A percentile compares a stretch with the other conserved stretches of the same genome.
Evolutionary conservation across 148 eudicot genomes (phyloP).

Genomic region (Rheum nobile): DNA sequence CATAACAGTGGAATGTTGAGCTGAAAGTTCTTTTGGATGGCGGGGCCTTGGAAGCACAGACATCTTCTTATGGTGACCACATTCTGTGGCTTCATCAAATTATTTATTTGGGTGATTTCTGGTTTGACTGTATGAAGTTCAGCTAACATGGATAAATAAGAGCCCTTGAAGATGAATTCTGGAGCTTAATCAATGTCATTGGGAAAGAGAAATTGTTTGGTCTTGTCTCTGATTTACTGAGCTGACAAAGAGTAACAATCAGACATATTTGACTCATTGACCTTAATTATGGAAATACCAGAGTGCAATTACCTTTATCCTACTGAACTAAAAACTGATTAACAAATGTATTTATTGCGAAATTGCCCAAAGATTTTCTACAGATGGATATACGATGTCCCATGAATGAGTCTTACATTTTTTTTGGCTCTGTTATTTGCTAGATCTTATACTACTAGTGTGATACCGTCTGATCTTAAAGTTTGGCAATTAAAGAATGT

Average conservation of each 20-base stretch:
- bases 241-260: neutral
- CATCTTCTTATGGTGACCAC: neutral
- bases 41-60: neutral
- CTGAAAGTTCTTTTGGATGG: neutral
- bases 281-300: neutral
- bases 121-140: neutral
- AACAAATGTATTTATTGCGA: neutral
- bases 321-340: neutral
- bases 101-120: neutral
- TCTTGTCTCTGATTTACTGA: neutral
- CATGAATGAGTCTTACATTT: neutral
- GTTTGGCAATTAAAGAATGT: neutral
- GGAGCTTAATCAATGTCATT: neutral
- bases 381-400: neutral
- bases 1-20: neutral
- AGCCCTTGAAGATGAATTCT: neutral
- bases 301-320: neutral
- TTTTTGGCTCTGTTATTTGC: neutral
- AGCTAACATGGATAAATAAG: neutral
- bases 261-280: neutral
- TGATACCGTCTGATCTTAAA: neutral
- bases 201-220: neutral
- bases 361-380: neutral
- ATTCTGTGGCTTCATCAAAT: neutral
- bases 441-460: neutral